These are phyloP conservation scores for Mycena galericulata DNA, from an alignment of 768 basidiomycete species.

Conservation along the genomic window DNA sequence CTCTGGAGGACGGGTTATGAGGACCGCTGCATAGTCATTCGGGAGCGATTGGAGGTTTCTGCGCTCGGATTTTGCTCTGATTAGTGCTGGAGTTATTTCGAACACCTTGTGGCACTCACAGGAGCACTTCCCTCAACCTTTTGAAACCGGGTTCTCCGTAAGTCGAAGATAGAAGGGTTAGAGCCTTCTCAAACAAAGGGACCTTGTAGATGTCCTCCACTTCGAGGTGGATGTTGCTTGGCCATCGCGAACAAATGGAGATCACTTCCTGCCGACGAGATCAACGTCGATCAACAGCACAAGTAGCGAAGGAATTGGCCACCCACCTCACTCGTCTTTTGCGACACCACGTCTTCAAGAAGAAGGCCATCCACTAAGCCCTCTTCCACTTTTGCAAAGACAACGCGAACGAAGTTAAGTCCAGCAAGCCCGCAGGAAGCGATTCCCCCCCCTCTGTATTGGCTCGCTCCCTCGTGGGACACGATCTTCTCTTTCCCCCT, in stretches of 20 bases:
- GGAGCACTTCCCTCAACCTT: constrained; percentile 50
- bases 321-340: constrained; percentile 52
- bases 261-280: constrained; percentile 60
- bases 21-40: constrained; percentile 48
- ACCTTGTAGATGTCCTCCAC: constrained; percentile 62
- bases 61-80: too few relatives aligned
- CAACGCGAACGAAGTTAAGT: constrained; percentile 70
- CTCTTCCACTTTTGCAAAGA: constrained; percentile 52
- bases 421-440: constrained; percentile 78
- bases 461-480: constrained; percentile 65
- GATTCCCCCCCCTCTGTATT: constrained; percentile 60
- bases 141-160: constrained; percentile 53
- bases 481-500: constrained; percentile 52
- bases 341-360: constrained; percentile 47
- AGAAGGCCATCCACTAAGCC: constrained; percentile 44
- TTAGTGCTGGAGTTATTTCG: too few relatives aligned
- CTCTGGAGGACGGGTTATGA: constrained; percentile 80
- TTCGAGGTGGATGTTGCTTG: constrained; percentile 63
- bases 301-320: background rate
- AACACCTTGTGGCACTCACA: constrained; percentile 39
- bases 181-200: constrained; percentile 60
- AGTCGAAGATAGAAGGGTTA: constrained; percentile 49
- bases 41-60: constrained; percentile 44
- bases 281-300: background rate
- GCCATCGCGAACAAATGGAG: constrained; percentile 69